Evolutionary conservation across 345 rosid genomes (phyloP).

Genomic region (Populus ilicifolia): DNA sequence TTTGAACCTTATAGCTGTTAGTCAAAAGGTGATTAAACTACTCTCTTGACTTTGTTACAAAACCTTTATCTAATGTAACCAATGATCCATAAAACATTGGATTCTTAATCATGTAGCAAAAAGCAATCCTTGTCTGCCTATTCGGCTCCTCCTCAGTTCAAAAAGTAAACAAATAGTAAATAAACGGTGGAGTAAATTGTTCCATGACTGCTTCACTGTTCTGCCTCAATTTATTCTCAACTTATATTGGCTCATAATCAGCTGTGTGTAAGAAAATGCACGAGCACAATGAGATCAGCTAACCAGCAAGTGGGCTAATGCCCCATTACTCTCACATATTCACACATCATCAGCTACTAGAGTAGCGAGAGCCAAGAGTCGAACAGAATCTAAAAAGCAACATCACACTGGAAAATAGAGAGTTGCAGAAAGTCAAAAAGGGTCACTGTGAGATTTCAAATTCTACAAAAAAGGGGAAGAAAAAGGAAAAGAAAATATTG

Average conservation of each 20-base stretch:
- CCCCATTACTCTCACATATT: slow-evolving; percentile 5
- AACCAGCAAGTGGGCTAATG: slow-evolving; percentile 15
- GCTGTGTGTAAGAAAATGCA: background rate
- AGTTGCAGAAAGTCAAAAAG: background rate
- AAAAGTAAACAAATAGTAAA: background rate
- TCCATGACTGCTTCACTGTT: no score
- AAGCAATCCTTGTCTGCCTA: slow-evolving; percentile 17
- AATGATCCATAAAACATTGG: background rate
- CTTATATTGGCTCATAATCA: background rate
- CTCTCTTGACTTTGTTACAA: slow-evolving; percentile 19
- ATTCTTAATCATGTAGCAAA: slow-evolving; percentile 14
- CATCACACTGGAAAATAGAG: background rate
- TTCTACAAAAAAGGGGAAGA: background rate
- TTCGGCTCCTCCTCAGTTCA: no score
- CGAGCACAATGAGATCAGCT: background rate
- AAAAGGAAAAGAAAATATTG: background rate
- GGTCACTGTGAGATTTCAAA: slow-evolving; percentile 10
- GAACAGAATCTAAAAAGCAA: slow-evolving; percentile 6
- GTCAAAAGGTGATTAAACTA: slow-evolving; percentile 4
- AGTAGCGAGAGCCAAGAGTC: background rate
- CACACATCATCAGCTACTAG: background rate
- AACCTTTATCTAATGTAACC: background rate
- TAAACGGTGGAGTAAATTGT: background rate
- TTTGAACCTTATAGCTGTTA: background rate
- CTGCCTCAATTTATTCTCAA: background rate